phyloP scores from a whole-genome alignment of 495 filamentous ascomycete species.

The Chaetomium cochliodes region DNA sequence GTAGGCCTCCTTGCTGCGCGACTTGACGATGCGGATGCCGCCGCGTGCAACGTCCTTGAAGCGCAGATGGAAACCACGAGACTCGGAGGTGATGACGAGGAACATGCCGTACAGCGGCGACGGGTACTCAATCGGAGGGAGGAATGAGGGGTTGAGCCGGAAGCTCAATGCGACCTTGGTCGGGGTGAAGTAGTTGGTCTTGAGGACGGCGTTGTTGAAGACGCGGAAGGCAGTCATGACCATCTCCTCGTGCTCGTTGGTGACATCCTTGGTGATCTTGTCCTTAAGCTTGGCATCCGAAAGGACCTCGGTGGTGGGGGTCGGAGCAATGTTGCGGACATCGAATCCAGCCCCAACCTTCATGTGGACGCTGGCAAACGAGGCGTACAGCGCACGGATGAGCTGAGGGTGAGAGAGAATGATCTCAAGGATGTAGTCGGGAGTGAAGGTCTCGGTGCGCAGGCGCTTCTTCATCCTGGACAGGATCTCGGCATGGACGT shows the following conservation, averaged over 20 bases:
- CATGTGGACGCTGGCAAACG: slow-evolving; percentile 89
- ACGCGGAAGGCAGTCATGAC: slow-evolving; percentile 96
- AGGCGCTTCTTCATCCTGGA: slow-evolving; percentile 95
- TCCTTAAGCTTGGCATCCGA: slow-evolving; percentile 74
- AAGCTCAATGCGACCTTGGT: slow-evolving; percentile 98
- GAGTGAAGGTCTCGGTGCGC: slow-evolving; percentile 93
- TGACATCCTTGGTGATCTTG: slow-evolving; percentile 73
- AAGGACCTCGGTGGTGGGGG: slow-evolving; percentile 69
- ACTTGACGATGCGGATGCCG: slow-evolving; percentile 98
- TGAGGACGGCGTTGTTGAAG: slow-evolving; percentile 86
- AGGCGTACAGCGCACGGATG: slow-evolving; percentile 82
- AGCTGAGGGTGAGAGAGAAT: slow-evolving; percentile 88
- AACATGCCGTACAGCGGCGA: slow-evolving; percentile 97
- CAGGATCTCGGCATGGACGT: slow-evolving; percentile 81
- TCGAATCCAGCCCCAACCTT: slow-evolving; percentile 74
- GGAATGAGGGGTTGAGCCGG: slow-evolving; percentile 82
- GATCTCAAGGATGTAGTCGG: slow-evolving; percentile 96
- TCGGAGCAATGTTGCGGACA: slow-evolving; percentile 68
- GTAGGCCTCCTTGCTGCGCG: slow-evolving; percentile 89
- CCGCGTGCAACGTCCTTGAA: slow-evolving; percentile 97
- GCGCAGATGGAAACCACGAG: slow-evolving; percentile 93
- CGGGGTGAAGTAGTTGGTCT: slow-evolving; percentile 99
- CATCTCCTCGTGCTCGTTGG: slow-evolving; percentile 95
- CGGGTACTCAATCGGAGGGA: slow-evolving; percentile 89
- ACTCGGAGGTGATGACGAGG: slow-evolving; percentile 93